Base-by-base conservation (phyloP, 192 early-diverging fungal genomes). In the Oehlia diaphana region DNA sequence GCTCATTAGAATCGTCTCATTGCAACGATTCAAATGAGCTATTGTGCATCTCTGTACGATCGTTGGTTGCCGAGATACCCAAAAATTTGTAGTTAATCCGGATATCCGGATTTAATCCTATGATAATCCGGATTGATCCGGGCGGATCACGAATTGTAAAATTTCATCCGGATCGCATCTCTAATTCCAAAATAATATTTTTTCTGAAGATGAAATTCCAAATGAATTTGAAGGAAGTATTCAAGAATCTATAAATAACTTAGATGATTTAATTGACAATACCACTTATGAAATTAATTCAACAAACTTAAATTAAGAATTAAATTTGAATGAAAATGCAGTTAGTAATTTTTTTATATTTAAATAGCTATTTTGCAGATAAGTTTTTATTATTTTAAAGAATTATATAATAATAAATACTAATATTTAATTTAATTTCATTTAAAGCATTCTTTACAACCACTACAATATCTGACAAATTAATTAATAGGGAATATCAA, bases 171-270 rank as follows among this genome's bases (percentile, higher is more conserved):
- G n/a, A n/a, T n/a, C n/a, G n/a, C n/a, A n/a, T n/a, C n/a, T n/a
- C n/a, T n/a, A n/a, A n/a, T n/a, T n/a, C n/a, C 26, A 26, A 26
- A 66, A 66, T 66, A 66, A 66, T 66, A 35, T 35, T 35, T 66
- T 31, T 65, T 65, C 8, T 13, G 64, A 65, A 65, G 23, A 65
- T 65, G 9, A 65, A 65, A 31, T 65, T 65, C 26, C 9, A 14
- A 26, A 14, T 66, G 26, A 66, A 10, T 66, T 35, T 66, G 31
- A 66, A 12, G 28, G 21, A 66, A 65, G 4, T 65, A 9, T 65
- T 6, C 26, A 65, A 65, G 28, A 65, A 65, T 65, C 64, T 13
- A 13, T 65, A 31, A 31, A 65, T 65, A 31, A 65, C 10, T 65
- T 65, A 12, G 64, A 65, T 65, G 2, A 65, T 65, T 65, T 65